These are phyloP conservation scores for Globisporangium acanthophoron DNA, from an alignment of 352 stramenopile species.

Conservation along the genomic window DNA sequence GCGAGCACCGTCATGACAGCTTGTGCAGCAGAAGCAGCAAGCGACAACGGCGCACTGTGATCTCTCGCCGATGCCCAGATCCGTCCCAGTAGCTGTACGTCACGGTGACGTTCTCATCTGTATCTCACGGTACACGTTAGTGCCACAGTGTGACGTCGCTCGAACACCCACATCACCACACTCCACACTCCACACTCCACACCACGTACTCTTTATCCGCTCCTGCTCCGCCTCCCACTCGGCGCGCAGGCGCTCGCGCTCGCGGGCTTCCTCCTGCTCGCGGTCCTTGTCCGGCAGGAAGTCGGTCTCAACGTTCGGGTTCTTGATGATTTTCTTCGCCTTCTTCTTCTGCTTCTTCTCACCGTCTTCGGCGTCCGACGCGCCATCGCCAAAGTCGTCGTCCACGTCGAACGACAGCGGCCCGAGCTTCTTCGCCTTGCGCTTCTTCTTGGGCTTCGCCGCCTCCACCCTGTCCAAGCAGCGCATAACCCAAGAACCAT, in stretches of 20 bases:
- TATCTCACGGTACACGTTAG: background rate
- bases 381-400: slow-evolving; percentile 50
- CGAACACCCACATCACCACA: background rate
- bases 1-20: background rate
- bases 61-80: slow-evolving; percentile 91
- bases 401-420: slow-evolving; percentile 80
- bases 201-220: slow-evolving; percentile 80
- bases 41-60: slow-evolving; percentile 45
- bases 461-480: slow-evolving; percentile 19
- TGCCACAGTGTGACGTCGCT: background rate
- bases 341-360: slow-evolving; percentile 24
- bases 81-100: slow-evolving; percentile 99
- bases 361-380: slow-evolving; percentile 11
- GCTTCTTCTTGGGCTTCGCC: slow-evolving; percentile 68
- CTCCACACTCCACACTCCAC: slow-evolving; percentile 5
- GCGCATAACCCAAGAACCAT: background rate
- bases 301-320: slow-evolving; percentile 92
- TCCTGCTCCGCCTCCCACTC: slow-evolving; percentile 94
- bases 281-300: slow-evolving; percentile 94
- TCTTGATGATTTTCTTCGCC: slow-evolving; percentile 81
- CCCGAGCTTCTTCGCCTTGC: slow-evolving; percentile 75
- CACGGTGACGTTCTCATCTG: slow-evolving; percentile 90
- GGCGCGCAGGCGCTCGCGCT: slow-evolving; percentile 77
- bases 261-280: slow-evolving; percentile 71
- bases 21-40: background rate